phyloP scores from a whole-genome alignment of 177 flowering plant species.

The Vitis hybrid region DNA sequence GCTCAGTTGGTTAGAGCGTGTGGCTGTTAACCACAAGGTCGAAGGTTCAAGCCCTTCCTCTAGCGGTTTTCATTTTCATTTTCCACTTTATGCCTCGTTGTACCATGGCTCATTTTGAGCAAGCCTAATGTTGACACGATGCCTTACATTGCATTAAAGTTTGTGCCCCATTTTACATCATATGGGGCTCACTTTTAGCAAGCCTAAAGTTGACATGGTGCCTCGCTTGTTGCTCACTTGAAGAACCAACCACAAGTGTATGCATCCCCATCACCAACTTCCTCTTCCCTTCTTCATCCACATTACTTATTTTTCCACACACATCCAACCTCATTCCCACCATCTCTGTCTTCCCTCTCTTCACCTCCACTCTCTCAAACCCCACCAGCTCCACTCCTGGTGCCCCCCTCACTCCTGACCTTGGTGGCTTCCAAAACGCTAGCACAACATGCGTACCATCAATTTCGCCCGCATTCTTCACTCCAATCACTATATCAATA shows the following conservation, averaged over 20 bases:
- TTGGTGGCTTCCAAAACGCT: slow-evolving; percentile 52
- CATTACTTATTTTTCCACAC: slow-evolving; percentile 53
- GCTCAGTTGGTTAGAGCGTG: slow-evolving; percentile 37
- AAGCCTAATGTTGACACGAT: no score
- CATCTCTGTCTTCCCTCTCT: slow-evolving; percentile 26
- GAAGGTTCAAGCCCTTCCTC: slow-evolving; percentile 8
- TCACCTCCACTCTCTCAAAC: slow-evolving; percentile 59
- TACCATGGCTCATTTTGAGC: no score
- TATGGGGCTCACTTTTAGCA: not conserved
- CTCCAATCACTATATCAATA: slow-evolving; percentile 33
- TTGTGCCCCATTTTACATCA: slow-evolving; percentile 2
- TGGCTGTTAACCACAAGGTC: slow-evolving; percentile 34
- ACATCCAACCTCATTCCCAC: slow-evolving; percentile 41
- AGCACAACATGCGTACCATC: slow-evolving; percentile 60
- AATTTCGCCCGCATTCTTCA: slow-evolving; percentile 50
- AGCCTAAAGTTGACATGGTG: slow-evolving; percentile 31
- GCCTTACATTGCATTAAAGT: not conserved
- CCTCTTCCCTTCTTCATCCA: slow-evolving; percentile 46
- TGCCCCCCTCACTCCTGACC: slow-evolving; percentile 26
- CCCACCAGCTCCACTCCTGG: slow-evolving; percentile 50
- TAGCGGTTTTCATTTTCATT: not conserved
- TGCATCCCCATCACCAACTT: slow-evolving; percentile 43
- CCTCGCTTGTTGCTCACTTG: slow-evolving; percentile 37
- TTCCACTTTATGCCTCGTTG: not conserved
- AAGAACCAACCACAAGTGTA: slow-evolving; percentile 33